Conservation (phyloP, 139 green algal genomes). For the Chlamydomonas schloesseri region DNA sequence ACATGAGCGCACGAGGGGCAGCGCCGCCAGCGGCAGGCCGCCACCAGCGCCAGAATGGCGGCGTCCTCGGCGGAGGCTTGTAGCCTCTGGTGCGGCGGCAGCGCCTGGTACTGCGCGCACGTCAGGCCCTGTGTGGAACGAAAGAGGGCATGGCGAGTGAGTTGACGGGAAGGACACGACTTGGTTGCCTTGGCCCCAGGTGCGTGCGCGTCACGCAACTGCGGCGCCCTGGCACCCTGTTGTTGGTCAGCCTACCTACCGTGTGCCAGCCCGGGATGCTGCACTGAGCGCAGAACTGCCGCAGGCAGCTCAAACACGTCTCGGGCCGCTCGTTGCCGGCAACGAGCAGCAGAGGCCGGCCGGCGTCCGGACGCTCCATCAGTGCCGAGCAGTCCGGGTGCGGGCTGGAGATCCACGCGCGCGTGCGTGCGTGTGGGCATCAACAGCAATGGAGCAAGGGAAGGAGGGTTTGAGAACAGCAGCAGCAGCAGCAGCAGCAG, state of each 20-base stretch:
- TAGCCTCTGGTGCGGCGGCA: constrained; percentile 27
- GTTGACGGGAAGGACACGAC: background rate
- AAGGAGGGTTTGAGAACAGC: no score
- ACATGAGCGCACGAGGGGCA: constrained; percentile 52
- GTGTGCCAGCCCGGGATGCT: background rate
- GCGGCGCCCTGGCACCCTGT: background rate
- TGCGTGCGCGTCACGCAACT: background rate
- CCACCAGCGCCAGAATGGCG: constrained; percentile 44
- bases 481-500: no score
- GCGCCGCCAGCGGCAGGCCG: constrained; percentile 39
- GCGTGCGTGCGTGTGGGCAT: no score
- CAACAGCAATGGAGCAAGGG: no score
- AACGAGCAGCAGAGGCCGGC: background rate
- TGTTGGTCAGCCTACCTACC: background rate
- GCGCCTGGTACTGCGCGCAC: constrained; percentile 58
- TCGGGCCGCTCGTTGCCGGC: background rate
- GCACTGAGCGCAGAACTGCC: background rate
- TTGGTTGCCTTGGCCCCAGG: background rate
- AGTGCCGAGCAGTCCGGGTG: background rate
- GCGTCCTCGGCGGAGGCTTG: constrained; percentile 44
- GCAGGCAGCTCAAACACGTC: background rate
- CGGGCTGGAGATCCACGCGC: no score
- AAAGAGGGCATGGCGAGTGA: background rate
- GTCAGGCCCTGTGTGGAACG: constrained; percentile 32
- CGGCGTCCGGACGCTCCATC: background rate